These are phyloP conservation scores for Pseudocercospora fuligena DNA, from an alignment of 2,329 filamentous ascomycete species.

Conservation along the genomic window DNA sequence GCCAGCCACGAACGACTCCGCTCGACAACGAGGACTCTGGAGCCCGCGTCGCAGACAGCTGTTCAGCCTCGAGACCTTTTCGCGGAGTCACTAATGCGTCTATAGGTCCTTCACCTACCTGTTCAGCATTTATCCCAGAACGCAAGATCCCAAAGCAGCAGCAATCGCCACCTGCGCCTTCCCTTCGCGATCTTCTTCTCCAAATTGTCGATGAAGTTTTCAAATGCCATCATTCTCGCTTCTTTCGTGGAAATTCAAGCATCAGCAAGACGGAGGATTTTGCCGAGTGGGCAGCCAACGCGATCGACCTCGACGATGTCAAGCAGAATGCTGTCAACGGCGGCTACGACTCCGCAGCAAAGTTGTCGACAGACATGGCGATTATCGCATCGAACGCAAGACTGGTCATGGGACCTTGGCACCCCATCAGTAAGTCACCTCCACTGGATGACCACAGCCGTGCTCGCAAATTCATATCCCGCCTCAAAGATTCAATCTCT, in stretches of 20 bases:
- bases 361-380: conserved; percentile 23
- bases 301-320: conserved; percentile 24
- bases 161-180: neutral
- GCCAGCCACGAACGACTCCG: neutral
- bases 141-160: conserved; percentile 32
- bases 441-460: neutral
- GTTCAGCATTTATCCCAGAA: conserved; percentile 55
- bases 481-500: neutral
- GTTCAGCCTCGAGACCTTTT: neutral
- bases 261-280: conserved; percentile 16
- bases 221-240: conserved; percentile 20
- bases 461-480: neutral
- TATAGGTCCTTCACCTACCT: conserved; percentile 46
- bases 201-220: conserved; percentile 21
- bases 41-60: neutral
- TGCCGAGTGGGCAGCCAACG: conserved; percentile 2
- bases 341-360: conserved; percentile 14
- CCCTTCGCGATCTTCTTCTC: conserved; percentile 10
- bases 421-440: neutral
- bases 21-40: neutral
- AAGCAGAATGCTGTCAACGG: conserved; percentile 10
- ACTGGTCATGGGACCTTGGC: neutral
- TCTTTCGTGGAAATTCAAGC: conserved; percentile 24
- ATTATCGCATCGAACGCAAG: conserved; percentile 20
- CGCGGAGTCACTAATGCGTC: neutral